Evolutionary conservation across 2,329 filamentous ascomycete species (phyloP).

Genomic region (Aspergillus sclerotialis): DNA sequence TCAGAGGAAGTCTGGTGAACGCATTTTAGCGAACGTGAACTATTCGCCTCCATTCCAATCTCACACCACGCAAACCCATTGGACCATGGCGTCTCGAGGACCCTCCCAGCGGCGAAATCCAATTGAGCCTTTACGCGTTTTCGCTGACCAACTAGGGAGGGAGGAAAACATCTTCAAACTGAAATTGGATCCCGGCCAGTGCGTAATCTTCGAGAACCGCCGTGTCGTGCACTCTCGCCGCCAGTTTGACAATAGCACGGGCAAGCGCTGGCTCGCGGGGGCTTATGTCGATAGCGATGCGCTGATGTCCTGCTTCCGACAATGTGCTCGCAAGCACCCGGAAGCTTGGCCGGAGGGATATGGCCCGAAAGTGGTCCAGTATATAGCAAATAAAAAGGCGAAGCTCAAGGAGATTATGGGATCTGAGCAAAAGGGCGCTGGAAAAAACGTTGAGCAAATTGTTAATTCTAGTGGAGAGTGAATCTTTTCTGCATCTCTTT

Average conservation of each 20-base stretch:
- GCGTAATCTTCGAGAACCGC: slow-evolving; percentile 86
- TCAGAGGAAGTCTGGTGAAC: not conserved
- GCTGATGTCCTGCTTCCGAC: slow-evolving; percentile 42
- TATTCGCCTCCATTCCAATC: slow-evolving; percentile 81
- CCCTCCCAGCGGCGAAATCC: too few species aligned
- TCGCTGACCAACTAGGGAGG: slow-evolving; percentile 54
- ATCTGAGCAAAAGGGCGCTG: too few species aligned
- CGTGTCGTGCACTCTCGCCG: slow-evolving; percentile 76
- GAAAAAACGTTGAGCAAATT: too few species aligned
- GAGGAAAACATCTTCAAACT: slow-evolving; percentile 58
- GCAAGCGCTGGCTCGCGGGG: slow-evolving; percentile 75
- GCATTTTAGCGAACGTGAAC: slow-evolving; percentile 39
- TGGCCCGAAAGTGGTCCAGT: too few species aligned
- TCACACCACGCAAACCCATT: slow-evolving; percentile 28
- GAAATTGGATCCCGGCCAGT: slow-evolving; percentile 72
- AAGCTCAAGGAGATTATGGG: too few species aligned
- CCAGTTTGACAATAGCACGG: slow-evolving; percentile 60
- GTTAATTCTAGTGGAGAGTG: too few species aligned
- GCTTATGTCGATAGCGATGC: slow-evolving; percentile 70
- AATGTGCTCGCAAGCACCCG: slow-evolving; percentile 1
- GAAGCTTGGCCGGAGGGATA: slow-evolving; percentile 4
- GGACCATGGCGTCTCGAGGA: slow-evolving; percentile 9
- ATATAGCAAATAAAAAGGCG: slow-evolving; percentile 14
- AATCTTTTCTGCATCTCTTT: too few species aligned
- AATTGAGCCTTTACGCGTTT: slow-evolving; percentile 46